Evolutionary conservation across 2,329 filamentous ascomycete genomes (phyloP).

Genomic region (Fusarium gaditjirri): DNA sequence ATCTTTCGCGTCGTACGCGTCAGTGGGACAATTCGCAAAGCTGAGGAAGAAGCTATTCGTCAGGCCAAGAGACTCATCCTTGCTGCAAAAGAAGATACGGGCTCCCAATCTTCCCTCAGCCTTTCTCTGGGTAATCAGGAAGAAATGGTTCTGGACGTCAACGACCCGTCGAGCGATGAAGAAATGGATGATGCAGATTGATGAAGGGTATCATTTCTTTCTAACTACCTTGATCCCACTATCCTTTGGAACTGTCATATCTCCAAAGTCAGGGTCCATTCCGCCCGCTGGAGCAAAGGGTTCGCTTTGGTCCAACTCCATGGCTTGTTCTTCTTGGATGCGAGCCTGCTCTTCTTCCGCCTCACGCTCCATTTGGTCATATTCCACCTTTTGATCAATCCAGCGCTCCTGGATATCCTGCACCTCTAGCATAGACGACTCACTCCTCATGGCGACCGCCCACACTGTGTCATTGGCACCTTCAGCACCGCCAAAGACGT

Average conservation of each 20-base stretch:
- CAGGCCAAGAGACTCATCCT: slow-evolving; percentile 78
- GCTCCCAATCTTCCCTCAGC: slow-evolving; percentile 32
- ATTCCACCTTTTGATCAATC: slow-evolving; percentile 89
- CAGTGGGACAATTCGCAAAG: slow-evolving; percentile 92
- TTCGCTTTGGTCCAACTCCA: slow-evolving; percentile 49
- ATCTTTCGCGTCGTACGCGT: slow-evolving; percentile 87
- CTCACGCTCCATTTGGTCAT: slow-evolving; percentile 81
- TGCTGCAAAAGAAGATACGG: slow-evolving; percentile 64
- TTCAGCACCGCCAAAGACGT: slow-evolving; percentile 90
- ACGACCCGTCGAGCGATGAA: slow-evolving; percentile 58
- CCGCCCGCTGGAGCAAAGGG: slow-evolving; percentile 37
- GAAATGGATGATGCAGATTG: slow-evolving; percentile 57
- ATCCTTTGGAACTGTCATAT: slow-evolving; percentile 63
- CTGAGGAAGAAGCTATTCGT: slow-evolving; percentile 87
- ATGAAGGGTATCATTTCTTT: slow-evolving; percentile 66
- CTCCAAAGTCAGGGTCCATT: slow-evolving; percentile 61
- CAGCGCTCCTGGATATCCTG: slow-evolving; percentile 95
- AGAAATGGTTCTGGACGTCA: slow-evolving; percentile 55
- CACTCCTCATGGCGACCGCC: slow-evolving; percentile 90
- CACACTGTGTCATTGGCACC: slow-evolving; percentile 97
- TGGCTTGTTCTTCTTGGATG: slow-evolving; percentile 51
- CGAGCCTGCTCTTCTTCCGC: slow-evolving; percentile 80
- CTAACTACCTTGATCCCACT: slow-evolving; percentile 78
- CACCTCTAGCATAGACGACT: slow-evolving; percentile 79
- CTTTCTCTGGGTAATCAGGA: slow-evolving; percentile 43